phyloP scores from a whole-genome alignment of 176 grass and related monocot species.

The Areca catechu region DNA sequence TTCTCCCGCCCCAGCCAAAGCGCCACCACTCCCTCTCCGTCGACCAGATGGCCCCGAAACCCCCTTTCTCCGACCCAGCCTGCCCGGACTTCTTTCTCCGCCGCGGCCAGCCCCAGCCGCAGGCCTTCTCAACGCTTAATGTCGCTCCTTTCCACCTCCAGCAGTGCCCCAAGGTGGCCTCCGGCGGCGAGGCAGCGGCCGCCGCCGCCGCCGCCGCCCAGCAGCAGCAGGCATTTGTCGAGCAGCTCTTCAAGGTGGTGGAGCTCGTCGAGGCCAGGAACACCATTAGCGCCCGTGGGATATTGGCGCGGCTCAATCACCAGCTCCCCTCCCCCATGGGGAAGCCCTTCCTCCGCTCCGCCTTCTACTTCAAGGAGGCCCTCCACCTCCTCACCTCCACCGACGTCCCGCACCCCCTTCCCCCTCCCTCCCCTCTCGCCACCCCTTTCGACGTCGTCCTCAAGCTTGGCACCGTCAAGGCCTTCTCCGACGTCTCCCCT shows the following conservation, averaged over 20 bases:
- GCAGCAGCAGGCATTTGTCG: slow-evolving; percentile 17
- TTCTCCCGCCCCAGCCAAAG: no score
- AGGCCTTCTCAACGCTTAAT: no score
- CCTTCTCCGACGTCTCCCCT: slow-evolving; percentile 17
- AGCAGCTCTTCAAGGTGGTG: slow-evolving; percentile 37
- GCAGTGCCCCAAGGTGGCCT: no score
- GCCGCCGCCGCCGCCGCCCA: not conserved
- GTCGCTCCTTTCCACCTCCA: no score
- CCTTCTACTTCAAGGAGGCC: slow-evolving; percentile 21
- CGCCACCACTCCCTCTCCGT: no score
- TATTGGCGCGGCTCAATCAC: slow-evolving; percentile 81
- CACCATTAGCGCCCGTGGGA: slow-evolving; percentile 30
- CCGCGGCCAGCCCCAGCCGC: no score
- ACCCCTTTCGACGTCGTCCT: not conserved
- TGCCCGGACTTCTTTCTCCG: no score
- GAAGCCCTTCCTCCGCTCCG: slow-evolving; percentile 7
- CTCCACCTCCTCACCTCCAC: not conserved
- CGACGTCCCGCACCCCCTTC: not conserved
- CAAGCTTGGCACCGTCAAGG: slow-evolving; percentile 6
- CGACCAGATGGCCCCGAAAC: no score
- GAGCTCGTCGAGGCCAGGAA: slow-evolving; percentile 29
- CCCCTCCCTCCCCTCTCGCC: not conserved
- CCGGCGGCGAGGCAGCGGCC: not conserved
- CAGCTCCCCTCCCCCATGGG: slow-evolving; percentile 10
- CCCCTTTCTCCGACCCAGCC: no score